phyloP scores from a whole-genome alignment of 2,329 filamentous ascomycete species.

The Colletotrichum lentis region DNA sequence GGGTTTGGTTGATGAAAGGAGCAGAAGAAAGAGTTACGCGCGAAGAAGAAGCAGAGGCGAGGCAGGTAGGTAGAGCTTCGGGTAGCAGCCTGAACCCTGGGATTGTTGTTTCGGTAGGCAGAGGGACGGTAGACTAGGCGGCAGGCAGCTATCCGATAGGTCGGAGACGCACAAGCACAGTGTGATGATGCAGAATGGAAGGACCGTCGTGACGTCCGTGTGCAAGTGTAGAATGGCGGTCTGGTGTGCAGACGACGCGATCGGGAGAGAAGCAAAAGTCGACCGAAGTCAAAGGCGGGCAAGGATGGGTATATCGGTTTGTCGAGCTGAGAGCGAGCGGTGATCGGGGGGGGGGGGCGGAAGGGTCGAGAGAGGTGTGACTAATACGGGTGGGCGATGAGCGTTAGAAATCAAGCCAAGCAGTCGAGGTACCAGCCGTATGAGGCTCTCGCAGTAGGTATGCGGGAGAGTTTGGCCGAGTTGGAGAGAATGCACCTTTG shows the following conservation, averaged over 20 bases:
- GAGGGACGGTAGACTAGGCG: constrained; percentile 38
- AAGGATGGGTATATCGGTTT: constrained; percentile 6
- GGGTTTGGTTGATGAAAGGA: background rate
- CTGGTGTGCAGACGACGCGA: constrained; percentile 11
- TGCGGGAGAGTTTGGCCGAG: constrained; percentile 19
- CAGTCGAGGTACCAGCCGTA: constrained; percentile 24
- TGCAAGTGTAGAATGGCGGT: constrained; percentile 21
- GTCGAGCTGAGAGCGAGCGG: constrained; percentile 10
- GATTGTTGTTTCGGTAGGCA: constrained; percentile 40
- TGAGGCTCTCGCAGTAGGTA: constrained; percentile 23
- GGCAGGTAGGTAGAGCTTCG: constrained; percentile 35
- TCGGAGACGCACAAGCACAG: constrained; percentile 28
- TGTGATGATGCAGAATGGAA: constrained; percentile 28
- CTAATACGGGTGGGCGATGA: constrained; percentile 35
- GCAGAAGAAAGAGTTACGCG: constrained; percentile 14
- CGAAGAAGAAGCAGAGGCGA: constrained; percentile 39
- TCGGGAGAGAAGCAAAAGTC: constrained; percentile 9
- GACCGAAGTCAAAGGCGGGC: constrained; percentile 3
- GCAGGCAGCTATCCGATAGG: constrained; percentile 48
- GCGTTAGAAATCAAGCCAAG: constrained; percentile 30
- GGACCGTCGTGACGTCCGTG: constrained; percentile 34
- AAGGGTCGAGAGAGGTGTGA: constrained; percentile 27
- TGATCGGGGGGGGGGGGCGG: constrained; percentile 14
- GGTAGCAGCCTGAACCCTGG: constrained; percentile 26
- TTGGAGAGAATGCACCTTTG: constrained; percentile 28